Conservation (phyloP, 306 rosid species). For the Lathyrus oleraceus region DNA sequence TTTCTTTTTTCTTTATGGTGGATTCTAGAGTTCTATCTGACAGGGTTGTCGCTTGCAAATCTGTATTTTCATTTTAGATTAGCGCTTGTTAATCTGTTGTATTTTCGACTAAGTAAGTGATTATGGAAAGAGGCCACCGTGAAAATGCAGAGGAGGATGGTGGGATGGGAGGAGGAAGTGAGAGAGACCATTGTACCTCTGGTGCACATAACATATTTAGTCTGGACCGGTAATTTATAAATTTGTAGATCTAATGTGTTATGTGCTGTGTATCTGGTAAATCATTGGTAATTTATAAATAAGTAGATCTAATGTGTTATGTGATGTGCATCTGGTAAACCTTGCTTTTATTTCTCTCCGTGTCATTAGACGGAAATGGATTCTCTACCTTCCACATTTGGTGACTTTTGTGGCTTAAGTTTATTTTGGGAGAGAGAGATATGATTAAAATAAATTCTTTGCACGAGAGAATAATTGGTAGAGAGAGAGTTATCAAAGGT, state of each 20-base stretch:
- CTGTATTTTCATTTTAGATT: too few species aligned
- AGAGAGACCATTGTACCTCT: not conserved
- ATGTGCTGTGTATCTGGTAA: not conserved
- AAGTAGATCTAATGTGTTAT: not conserved
- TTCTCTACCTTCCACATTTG: too few species aligned
- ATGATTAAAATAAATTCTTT: too few species aligned
- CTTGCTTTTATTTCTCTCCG: slow-evolving; percentile 6
- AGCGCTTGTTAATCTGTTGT: too few species aligned
- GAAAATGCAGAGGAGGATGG: not conserved
- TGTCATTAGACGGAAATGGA: not conserved
- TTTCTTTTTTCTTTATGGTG: too few species aligned
- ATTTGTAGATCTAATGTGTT: not conserved
- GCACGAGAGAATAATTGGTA: too few species aligned
- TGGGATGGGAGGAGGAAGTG: not conserved
- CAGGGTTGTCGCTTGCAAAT: too few species aligned
- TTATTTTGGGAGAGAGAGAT: too few species aligned
- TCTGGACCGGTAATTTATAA: not conserved
- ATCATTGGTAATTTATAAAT: not conserved
- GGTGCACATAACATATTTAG: not conserved
- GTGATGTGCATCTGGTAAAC: not conserved
- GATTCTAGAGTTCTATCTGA: too few species aligned
- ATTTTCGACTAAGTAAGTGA: not conserved
- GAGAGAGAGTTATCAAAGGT: too few species aligned
- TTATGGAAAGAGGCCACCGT: not conserved
- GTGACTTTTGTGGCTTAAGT: too few species aligned